These are phyloP conservation scores for Rachicladosporium sp. DNA, from an alignment of 2,329 filamentous ascomycete species.

Conservation along the genomic window DNA sequence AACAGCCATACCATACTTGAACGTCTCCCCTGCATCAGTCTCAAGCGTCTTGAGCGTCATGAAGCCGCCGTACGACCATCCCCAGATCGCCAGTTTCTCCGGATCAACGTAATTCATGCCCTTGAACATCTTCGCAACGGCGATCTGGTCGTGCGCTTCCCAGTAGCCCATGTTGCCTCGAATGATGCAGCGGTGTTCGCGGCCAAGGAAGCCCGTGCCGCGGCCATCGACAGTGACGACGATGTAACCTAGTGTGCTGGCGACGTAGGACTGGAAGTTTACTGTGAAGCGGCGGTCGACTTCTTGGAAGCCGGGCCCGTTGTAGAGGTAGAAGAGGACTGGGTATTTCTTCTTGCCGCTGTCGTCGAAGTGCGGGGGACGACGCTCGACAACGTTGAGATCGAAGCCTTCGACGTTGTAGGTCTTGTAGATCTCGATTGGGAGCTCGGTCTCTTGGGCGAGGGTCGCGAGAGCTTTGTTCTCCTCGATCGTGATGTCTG, in stretches of 20 bases:
- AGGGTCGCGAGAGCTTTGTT: constrained; percentile 59
- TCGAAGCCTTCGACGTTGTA: constrained; percentile 71
- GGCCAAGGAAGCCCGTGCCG: constrained; percentile 82
- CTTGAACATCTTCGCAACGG: constrained; percentile 73
- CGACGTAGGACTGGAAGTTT: constrained; percentile 84
- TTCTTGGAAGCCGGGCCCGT: constrained; percentile 81
- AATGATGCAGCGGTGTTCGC: constrained; percentile 68
- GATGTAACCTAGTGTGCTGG: constrained; percentile 75
- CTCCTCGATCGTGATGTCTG: constrained; percentile 62
- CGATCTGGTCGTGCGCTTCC: constrained; percentile 85
- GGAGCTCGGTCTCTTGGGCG: constrained; percentile 66
- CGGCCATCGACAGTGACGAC: constrained; percentile 90
- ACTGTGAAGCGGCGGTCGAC: constrained; percentile 71
- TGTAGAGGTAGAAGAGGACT: constrained; percentile 90
- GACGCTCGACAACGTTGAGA: constrained; percentile 65
- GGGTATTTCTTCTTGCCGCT: constrained; percentile 64
- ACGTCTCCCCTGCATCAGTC: constrained; percentile 75
- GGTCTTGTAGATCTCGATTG: constrained; percentile 69
- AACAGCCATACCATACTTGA: constrained; percentile 95
- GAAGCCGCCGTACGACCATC: constrained; percentile 96
- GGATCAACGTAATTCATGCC: constrained; percentile 71
- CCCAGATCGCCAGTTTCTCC: constrained; percentile 82
- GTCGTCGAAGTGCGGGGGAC: constrained; percentile 75
- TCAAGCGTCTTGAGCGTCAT: constrained; percentile 91
- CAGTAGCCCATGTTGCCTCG: constrained; percentile 73